A percentile compares a stretch with the other conserved stretches of the same genome.
These are phyloP conservation scores for Yarrowia galli DNA, from an alignment of 1,139 yeast genomes.

Conservation along the genomic window DNA sequence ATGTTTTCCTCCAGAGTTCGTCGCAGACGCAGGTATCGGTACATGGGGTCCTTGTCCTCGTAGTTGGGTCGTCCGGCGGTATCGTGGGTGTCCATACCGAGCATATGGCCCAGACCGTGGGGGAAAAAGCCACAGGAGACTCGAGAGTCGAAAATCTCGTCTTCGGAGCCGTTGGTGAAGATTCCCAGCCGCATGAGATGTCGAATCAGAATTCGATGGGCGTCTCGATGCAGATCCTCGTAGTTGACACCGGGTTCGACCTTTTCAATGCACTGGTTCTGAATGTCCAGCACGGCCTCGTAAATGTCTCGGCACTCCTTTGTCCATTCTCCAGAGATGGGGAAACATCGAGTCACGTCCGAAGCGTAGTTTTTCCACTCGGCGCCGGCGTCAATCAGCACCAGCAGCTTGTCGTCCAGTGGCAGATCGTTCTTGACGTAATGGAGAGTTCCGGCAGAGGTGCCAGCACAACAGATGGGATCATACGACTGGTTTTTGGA, in stretches of 20 bases:
- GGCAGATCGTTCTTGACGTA: slow-evolving; percentile 84
- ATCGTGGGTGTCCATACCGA: slow-evolving; percentile 97
- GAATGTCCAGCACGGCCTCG: slow-evolving; percentile 85
- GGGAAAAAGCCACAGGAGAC: slow-evolving; percentile 86
- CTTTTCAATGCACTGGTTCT: slow-evolving; percentile 66
- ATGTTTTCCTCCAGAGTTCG: slow-evolving; percentile 74
- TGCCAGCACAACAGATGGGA: slow-evolving; percentile 95
- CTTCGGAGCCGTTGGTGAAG: slow-evolving; percentile 67
- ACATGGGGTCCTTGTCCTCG: slow-evolving; percentile 77
- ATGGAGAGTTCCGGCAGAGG: slow-evolving; percentile 89
- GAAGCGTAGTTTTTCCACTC: slow-evolving; percentile 94
- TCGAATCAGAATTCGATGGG: slow-evolving; percentile 78
- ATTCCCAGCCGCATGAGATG: slow-evolving; percentile 78
- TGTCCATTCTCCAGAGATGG: slow-evolving; percentile 88
- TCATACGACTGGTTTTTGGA: slow-evolving; percentile 88
- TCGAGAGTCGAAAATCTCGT: slow-evolving; percentile 73
- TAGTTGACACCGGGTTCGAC: slow-evolving; percentile 84
- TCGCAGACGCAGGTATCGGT: slow-evolving; percentile 79
- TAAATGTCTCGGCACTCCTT: slow-evolving; percentile 85
- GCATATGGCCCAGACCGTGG: slow-evolving; percentile 91
- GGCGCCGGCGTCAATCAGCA: slow-evolving; percentile 95
- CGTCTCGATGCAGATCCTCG: slow-evolving; percentile 82
- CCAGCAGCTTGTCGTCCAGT: slow-evolving; percentile 62
- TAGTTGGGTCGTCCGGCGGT: slow-evolving; percentile 90
- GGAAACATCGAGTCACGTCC: slow-evolving; percentile 95